phyloP scores from a whole-genome alignment of 768 basidiomycete species.

The Clavaria fumosa region DNA sequence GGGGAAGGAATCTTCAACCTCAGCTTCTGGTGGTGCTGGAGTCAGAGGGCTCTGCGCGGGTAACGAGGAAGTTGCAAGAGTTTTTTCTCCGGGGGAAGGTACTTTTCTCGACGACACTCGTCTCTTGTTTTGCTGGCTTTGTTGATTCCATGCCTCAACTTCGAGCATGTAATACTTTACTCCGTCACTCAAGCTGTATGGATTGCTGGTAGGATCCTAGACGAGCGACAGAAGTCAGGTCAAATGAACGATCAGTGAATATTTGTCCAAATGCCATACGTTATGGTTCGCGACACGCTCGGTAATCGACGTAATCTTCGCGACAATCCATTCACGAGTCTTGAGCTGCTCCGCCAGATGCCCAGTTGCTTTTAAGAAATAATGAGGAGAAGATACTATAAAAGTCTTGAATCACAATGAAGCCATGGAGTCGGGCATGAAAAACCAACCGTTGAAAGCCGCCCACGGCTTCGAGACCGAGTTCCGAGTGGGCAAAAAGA shows the following conservation, averaged over 20 bases:
- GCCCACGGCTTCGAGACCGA: conserved; percentile 93
- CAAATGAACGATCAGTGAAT: conserved; percentile 2
- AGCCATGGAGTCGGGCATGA: conserved; percentile 4
- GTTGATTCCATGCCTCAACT: conserved; percentile 87
- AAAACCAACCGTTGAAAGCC: conserved; percentile 74
- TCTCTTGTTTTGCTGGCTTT: conserved; percentile 44
- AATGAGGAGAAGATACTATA: conserved; percentile 89
- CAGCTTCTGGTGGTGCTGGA: conserved; percentile 48
- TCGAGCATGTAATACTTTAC: conserved; percentile 90
- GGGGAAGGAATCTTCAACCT: conserved; percentile 60
- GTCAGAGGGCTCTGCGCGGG: conserved; percentile 27
- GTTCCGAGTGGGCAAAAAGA: conserved; percentile 93
- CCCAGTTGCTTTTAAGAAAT: conserved; percentile 83
- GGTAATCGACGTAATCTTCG: conserved; percentile 75
- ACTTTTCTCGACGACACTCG: conserved; percentile 37
- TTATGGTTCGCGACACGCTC: conserved; percentile 73
- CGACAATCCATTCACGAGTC: conserved; percentile 89
- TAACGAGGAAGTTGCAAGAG: too few relatives aligned
- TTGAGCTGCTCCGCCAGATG: conserved; percentile 81
- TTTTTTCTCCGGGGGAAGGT: too few relatives aligned
- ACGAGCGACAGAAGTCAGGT: conserved; percentile 5
- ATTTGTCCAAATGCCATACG: conserved; percentile 28
- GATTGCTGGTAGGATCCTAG: conserved; percentile 72
- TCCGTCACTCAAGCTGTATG: conserved; percentile 78
- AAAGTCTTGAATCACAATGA: background rate